These are phyloP conservation scores for Lotus japonicus DNA, from an alignment of 306 rosid species.

Conservation along the genomic window DNA sequence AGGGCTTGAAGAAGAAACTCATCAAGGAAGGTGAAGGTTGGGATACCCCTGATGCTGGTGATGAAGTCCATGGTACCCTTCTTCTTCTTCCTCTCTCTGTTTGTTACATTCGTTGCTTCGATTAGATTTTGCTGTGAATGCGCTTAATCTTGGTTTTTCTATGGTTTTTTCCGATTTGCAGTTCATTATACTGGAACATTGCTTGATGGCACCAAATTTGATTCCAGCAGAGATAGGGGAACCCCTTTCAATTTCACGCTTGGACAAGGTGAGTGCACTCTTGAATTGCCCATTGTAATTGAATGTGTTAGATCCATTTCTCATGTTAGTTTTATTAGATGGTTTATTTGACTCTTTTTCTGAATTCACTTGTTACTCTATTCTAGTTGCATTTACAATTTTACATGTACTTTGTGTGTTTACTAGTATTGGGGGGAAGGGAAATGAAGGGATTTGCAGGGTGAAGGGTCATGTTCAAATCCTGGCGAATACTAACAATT, in stretches of 20 bases:
- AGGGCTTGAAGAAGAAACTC: conserved; percentile 88
- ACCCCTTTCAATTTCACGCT: conserved; percentile 85
- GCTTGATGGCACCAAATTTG: conserved; percentile 87
- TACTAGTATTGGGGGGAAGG: too few species aligned
- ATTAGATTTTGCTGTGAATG: background rate
- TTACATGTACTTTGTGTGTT: too few species aligned
- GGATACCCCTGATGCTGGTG: conserved; percentile 78
- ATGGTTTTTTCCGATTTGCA: too few species aligned
- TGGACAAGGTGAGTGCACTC: conserved; percentile 69
- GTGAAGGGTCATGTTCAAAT: too few species aligned
- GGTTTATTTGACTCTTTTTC: background rate
- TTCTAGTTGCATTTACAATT: background rate
- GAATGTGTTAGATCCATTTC: too few species aligned
- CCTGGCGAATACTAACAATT: too few species aligned
- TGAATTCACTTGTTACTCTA: background rate
- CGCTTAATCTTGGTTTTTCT: too few species aligned
- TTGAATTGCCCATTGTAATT: too few species aligned
- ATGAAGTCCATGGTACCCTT: conserved; percentile 84
- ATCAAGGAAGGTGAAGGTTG: conserved; percentile 73
- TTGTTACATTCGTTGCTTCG: background rate
- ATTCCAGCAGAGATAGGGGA: conserved; percentile 81
- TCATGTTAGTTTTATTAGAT: background rate
- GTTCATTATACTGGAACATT: conserved; percentile 92
- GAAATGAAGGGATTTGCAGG: too few species aligned
- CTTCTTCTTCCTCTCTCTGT: background rate